Evolutionary conservation across 768 basidiomycete genomes (phyloP).

Genomic region (Trametes sanguinea): DNA sequence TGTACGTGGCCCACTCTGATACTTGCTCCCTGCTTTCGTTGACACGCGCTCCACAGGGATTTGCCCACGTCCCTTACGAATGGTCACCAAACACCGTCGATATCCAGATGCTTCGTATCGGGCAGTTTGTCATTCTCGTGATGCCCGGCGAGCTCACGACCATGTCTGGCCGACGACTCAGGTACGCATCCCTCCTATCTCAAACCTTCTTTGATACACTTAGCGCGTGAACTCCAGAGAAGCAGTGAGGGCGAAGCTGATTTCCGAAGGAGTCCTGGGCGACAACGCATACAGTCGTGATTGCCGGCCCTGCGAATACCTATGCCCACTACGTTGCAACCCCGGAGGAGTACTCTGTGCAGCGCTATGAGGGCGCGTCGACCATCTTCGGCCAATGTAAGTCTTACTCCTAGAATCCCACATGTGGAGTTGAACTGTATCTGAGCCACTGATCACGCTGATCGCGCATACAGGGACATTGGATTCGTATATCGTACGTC

Average conservation of each 20-base stretch:
- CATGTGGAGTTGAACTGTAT: not conserved
- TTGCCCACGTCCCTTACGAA: constrained; percentile 64
- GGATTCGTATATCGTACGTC: constrained; percentile 64
- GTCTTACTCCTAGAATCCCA: constrained; percentile 30
- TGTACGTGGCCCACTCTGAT: constrained; percentile 34
- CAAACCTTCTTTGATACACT: not conserved
- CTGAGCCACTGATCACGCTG: not conserved
- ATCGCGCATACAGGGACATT: constrained; percentile 52
- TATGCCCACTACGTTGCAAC: constrained; percentile 78
- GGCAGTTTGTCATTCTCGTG: constrained; percentile 73
- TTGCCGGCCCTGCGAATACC: constrained; percentile 82
- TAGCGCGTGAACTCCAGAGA: constrained; percentile 44
- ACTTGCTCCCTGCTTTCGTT: constrained; percentile 11
- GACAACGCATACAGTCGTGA: constrained; percentile 72
- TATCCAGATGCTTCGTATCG: constrained; percentile 75
- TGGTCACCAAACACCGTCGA: constrained; percentile 77
- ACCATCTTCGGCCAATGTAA: constrained; percentile 75
- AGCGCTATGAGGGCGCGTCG: constrained; percentile 82
- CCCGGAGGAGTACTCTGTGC: constrained; percentile 69
- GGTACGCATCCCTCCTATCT: constrained; percentile 40
- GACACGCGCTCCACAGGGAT: constrained; percentile 46
- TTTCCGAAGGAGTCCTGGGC: constrained; percentile 63
- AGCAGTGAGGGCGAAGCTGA: constrained; percentile 63
- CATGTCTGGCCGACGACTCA: constrained; percentile 76
- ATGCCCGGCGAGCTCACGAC: constrained; percentile 82